Conservation (phyloP, 805 yeast genomes). For the Hanseniaspora vineae region DNA sequence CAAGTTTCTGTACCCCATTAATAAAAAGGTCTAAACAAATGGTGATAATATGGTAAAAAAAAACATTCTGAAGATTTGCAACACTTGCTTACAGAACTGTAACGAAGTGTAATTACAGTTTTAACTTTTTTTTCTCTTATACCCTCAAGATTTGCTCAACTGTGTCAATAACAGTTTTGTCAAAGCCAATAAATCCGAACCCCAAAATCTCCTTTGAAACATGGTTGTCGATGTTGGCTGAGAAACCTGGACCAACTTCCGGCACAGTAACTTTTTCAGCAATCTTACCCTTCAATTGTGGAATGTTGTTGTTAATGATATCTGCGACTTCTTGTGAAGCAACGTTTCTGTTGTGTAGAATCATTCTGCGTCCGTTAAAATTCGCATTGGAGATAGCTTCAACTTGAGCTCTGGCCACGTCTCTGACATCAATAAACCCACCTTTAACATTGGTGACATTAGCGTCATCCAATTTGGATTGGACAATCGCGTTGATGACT, state of each 20-base stretch:
- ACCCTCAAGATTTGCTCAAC: constrained; percentile 2
- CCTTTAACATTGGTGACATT: constrained; percentile 10
- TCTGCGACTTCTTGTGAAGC: constrained; percentile 19
- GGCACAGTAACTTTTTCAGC: constrained; percentile 14
- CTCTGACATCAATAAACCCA: constrained; percentile 36
- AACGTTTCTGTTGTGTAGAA: constrained; percentile 14
- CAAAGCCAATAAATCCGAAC: constrained; percentile 1
- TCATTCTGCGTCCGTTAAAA: constrained; percentile 21
- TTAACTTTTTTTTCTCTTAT: background rate
- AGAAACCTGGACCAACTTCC: background rate
- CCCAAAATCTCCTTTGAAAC: constrained; percentile 4
- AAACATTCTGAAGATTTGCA: constrained; percentile 20
- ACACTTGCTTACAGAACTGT: background rate
- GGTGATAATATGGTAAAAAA: too few relatives aligned
- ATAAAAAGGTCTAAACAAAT: constrained; percentile 21
- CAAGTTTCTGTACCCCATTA: constrained; percentile 37
- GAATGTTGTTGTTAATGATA: constrained; percentile 25
- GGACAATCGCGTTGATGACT: constrained; percentile 15
- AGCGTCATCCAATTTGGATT: constrained; percentile 10
- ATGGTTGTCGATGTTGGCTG: constrained; percentile 1
- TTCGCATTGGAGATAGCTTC: constrained; percentile 23
- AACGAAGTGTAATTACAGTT: background rate
- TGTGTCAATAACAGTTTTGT: constrained; percentile 3
- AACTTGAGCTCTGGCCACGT: constrained; percentile 40
- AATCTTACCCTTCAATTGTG: constrained; percentile 31